Percentiles rank a stretch among this genome's conserved stretches.
Conservation (phyloP, 495 filamentous ascomycete genomes). For the Lophiostoma macrostomum region DNA sequence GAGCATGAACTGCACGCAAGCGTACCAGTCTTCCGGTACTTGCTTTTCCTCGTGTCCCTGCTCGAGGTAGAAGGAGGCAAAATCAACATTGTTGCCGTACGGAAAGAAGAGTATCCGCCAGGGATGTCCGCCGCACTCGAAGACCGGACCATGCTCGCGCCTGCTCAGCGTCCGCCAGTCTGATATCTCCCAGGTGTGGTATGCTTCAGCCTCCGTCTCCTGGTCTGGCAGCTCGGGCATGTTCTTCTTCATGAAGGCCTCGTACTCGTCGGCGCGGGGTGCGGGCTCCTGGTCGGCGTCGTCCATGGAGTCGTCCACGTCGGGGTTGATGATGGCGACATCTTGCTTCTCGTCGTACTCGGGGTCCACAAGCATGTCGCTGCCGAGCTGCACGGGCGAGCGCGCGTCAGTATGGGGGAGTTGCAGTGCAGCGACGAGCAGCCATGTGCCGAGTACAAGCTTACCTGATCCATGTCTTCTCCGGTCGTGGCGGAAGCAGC, state of each 20-base stretch:
- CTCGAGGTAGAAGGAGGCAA: constrained; percentile 93
- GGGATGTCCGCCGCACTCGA: constrained; percentile 80
- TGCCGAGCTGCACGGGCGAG: constrained; percentile 46
- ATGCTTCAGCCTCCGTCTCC: constrained; percentile 64
- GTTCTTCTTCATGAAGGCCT: constrained; percentile 77
- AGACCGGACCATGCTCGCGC: constrained; percentile 82
- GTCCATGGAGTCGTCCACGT: constrained; percentile 49
- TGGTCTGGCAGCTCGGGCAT: constrained; percentile 71
- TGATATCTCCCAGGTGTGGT: constrained; percentile 81
- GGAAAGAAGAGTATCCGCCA: constrained; percentile 98
- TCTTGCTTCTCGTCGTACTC: constrained; percentile 72
- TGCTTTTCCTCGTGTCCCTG: constrained; percentile 72
- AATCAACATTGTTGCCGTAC: constrained; percentile 86
- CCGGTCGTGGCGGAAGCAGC: constrained; percentile 18
- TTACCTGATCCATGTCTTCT: constrained; percentile 39
- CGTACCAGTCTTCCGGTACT: constrained; percentile 84
- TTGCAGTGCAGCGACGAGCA: constrained; percentile 43
- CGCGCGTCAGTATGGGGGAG: constrained; percentile 10
- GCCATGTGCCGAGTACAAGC: constrained; percentile 18
- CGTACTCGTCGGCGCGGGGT: constrained; percentile 72
- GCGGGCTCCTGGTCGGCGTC: constrained; percentile 46
- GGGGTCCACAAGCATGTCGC: constrained; percentile 53
- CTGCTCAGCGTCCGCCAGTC: constrained; percentile 70
- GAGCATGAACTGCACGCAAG: constrained; percentile 91
- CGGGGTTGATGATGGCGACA: constrained; percentile 79